These are phyloP conservation scores for Phytopythium kandeliae DNA, from an alignment of 352 stramenopile genomes.

Conservation along the genomic window DNA sequence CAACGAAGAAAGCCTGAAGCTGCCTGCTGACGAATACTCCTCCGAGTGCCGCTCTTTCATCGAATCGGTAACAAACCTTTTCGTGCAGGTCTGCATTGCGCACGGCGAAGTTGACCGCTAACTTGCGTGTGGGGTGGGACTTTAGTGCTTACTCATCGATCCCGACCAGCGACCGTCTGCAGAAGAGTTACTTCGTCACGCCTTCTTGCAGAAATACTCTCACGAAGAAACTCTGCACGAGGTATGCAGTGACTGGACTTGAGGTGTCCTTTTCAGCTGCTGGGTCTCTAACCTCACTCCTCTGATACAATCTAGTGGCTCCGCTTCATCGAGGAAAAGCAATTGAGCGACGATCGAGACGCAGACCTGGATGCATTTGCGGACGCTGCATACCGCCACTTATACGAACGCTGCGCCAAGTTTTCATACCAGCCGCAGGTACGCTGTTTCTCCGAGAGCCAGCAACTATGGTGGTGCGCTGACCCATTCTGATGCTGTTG, in stretches of 20 bases:
- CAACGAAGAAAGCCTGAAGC: constrained; percentile 68
- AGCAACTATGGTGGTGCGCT: no score
- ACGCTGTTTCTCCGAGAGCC: constrained; percentile 1
- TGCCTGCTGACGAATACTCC: constrained; percentile 60
- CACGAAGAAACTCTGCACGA: constrained; percentile 59
- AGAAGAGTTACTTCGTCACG: constrained; percentile 57
- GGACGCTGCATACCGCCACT: constrained; percentile 74
- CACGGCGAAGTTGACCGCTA: background rate
- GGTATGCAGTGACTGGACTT: constrained; percentile 26
- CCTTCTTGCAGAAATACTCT: constrained; percentile 65
- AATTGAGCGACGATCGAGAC: constrained; percentile 53
- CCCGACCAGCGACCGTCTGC: constrained; percentile 58
- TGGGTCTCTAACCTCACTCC: background rate
- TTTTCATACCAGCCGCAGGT: constrained; percentile 76
- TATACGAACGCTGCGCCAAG: constrained; percentile 72
- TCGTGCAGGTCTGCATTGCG: background rate
- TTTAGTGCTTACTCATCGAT: constrained; percentile 62
- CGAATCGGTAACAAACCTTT: constrained; percentile 30
- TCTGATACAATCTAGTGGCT: constrained; percentile 36
- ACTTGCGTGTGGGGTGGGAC: background rate
- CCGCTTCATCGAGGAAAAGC: constrained; percentile 46
- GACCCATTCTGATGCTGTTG: no score
- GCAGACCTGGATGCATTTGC: constrained; percentile 57
- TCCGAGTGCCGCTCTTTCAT: constrained; percentile 68
- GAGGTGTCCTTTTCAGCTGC: constrained; percentile 11